Percentiles rank a stretch among this genome's conserved stretches.
Conservation (phyloP, 148 eudicot genomes). For the Nepenthes gracilis region DNA sequence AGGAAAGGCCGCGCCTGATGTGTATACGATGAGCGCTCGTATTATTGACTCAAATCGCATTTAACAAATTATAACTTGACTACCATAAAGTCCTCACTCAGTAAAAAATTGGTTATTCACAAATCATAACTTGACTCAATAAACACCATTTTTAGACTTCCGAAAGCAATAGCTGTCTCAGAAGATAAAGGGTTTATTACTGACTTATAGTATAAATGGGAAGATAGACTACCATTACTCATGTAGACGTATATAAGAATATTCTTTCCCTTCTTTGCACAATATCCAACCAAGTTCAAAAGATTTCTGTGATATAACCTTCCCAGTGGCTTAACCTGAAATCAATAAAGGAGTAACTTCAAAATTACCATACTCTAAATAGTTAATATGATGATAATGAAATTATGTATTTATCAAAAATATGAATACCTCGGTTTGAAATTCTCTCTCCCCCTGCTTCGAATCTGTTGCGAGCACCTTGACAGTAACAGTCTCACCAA, state of each 20-base stretch:
- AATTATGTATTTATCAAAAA: too few species aligned
- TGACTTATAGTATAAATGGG: constrained; percentile 77
- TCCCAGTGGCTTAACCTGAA: constrained; percentile 81
- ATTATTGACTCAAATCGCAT: too few species aligned
- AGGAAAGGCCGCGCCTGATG: too few species aligned
- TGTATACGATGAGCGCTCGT: constrained; percentile 22
- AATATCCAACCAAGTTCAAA: constrained; percentile 89
- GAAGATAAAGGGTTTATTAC: neutral
- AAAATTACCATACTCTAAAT: neutral
- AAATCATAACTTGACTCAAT: too few species aligned
- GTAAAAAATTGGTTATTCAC: too few species aligned
- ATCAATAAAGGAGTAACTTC: neutral
- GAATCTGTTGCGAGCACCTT: constrained; percentile 88
- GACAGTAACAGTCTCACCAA: constrained; percentile 91
- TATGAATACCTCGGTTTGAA: constrained; percentile 72
- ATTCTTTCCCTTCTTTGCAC: constrained; percentile 82
- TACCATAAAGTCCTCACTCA: too few species aligned
- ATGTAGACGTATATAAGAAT: constrained; percentile 87
- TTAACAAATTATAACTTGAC: too few species aligned
- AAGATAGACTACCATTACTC: constrained; percentile 86
- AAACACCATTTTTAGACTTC: too few species aligned
- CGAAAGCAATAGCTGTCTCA: too few species aligned
- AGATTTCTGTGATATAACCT: constrained; percentile 95
- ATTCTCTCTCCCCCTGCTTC: constrained; percentile 84
- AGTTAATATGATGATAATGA: too few species aligned